Percentiles rank a stretch among this genome's conserved stretches.
phyloP scores from a whole-genome alignment of 2,329 filamentous ascomycete species.

The Fusarium caatingaense region DNA sequence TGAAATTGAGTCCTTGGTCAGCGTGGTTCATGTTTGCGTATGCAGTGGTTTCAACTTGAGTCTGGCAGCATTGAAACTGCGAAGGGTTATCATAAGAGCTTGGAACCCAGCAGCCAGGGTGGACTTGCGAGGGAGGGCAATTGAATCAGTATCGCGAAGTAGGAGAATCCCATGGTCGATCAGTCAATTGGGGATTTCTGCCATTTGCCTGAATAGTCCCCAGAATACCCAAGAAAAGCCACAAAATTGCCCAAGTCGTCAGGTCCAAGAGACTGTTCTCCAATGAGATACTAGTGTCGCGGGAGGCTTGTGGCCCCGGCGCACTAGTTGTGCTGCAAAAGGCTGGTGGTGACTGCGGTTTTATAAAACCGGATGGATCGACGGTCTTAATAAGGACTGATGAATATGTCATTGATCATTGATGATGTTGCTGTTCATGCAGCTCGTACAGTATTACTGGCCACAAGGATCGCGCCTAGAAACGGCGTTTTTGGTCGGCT shows the following conservation, averaged over 20 bases:
- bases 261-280: conserved; percentile 19
- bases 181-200: conserved; percentile 9
- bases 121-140: conserved; percentile 14
- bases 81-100: neutral
- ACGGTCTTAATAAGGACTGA: conserved; percentile 28
- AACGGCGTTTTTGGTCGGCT: conserved; percentile 13
- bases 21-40: neutral
- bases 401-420: conserved; percentile 13
- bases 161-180: conserved; percentile 37
- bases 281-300: conserved; percentile 43
- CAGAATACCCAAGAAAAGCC: conserved; percentile 26
- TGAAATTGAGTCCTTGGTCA: neutral
- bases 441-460: conserved; percentile 1
- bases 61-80: neutral
- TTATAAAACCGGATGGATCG: conserved; percentile 39
- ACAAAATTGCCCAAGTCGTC: conserved; percentile 35
- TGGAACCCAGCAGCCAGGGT: conserved; percentile 10
- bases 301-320: conserved; percentile 43
- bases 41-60: neutral
- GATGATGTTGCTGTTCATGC: conserved; percentile 9
- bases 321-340: conserved; percentile 29
- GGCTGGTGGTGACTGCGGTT: conserved; percentile 28
- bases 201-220: conserved; percentile 13
- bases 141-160: conserved; percentile 33
- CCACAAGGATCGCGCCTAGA: conserved; percentile 3